Percentiles rank a stretch among this genome's conserved stretches.
phyloP scores from a whole-genome alignment of 371 early-diverging fungal species.

The Syncephalastrum contaminatum region DNA sequence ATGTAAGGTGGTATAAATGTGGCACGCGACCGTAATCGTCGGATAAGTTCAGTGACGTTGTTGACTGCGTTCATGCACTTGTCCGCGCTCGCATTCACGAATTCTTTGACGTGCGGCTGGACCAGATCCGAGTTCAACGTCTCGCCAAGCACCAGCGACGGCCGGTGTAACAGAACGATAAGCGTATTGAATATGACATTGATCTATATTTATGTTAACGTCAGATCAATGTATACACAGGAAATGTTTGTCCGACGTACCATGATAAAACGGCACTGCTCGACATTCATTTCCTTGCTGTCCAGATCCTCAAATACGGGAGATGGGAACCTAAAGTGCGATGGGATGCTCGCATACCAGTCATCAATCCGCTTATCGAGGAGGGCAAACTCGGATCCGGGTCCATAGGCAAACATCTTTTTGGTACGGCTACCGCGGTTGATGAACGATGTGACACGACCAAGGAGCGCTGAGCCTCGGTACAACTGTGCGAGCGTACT shows the following conservation, averaged over 20 bases:
- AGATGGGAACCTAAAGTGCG: neutral
- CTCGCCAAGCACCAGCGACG: conserved; percentile 32
- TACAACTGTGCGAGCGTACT: conserved; percentile 23
- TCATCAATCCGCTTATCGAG: conserved; percentile 43
- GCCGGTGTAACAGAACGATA: conserved; percentile 52
- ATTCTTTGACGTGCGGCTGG: conserved; percentile 36
- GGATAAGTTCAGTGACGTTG: conserved; percentile 40
- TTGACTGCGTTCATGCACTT: conserved; percentile 53
- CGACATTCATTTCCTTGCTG: neutral
- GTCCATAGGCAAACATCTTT: conserved; percentile 29
- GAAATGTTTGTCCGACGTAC: conserved; percentile 11
- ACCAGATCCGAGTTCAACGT: conserved; percentile 25
- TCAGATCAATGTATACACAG: too few relatives aligned
- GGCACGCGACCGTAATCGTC: too few relatives aligned
- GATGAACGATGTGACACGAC: conserved; percentile 49
- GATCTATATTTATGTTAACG: conserved; percentile 7
- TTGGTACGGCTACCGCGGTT: conserved; percentile 40
- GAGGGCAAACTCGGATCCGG: conserved; percentile 43
- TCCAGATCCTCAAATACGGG: neutral
- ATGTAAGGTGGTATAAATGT: conserved; percentile 43
- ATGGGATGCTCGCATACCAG: conserved; percentile 48
- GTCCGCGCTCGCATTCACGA: conserved; percentile 37
- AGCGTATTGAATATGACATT: conserved; percentile 53
- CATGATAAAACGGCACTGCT: conserved; percentile 8
- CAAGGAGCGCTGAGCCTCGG: conserved; percentile 30